phyloP scores from a whole-genome alignment of 1,284 basidiomycete genomes.

The Puccinia polysora region DNA sequence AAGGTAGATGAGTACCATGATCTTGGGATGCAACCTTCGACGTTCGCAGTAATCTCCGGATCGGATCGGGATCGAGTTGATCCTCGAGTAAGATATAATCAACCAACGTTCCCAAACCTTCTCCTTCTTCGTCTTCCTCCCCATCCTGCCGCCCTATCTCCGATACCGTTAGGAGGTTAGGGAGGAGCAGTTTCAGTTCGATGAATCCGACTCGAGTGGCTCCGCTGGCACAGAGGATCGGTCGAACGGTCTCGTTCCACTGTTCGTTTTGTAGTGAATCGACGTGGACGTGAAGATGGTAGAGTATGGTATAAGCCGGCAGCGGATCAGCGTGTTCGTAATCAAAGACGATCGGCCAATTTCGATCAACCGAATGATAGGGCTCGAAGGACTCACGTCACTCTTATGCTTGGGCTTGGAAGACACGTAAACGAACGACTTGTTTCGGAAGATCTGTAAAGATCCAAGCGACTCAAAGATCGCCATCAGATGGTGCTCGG shows the following conservation, averaged over 20 bases:
- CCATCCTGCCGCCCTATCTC: too few species aligned
- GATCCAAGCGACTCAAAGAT: not conserved
- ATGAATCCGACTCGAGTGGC: not conserved
- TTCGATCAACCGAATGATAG: too few species aligned
- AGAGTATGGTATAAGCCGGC: too few species aligned
- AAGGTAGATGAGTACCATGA: constrained; percentile 50
- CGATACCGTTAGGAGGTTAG: too few species aligned
- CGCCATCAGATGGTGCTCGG: not conserved
- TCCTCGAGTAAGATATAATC: constrained; percentile 23
- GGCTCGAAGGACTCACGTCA: too few species aligned
- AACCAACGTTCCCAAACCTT: not conserved
- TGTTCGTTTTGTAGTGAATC: too few species aligned
- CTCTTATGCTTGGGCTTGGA: not conserved
- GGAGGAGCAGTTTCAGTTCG: not conserved
- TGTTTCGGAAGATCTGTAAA: constrained; percentile 9
- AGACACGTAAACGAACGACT: constrained; percentile 5
- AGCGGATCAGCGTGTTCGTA: too few species aligned
- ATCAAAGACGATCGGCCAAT: too few species aligned
- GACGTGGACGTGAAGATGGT: too few species aligned
- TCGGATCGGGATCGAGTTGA: not conserved
- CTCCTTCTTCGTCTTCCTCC: not conserved
- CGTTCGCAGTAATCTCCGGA: too few species aligned
- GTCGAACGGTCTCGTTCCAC: constrained; percentile 20
- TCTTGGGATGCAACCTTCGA: too few species aligned
- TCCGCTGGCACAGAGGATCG: constrained; percentile 14